Conservation (phyloP, 1,139 yeast species). For the Torulaspora pretoriensis region DNA sequence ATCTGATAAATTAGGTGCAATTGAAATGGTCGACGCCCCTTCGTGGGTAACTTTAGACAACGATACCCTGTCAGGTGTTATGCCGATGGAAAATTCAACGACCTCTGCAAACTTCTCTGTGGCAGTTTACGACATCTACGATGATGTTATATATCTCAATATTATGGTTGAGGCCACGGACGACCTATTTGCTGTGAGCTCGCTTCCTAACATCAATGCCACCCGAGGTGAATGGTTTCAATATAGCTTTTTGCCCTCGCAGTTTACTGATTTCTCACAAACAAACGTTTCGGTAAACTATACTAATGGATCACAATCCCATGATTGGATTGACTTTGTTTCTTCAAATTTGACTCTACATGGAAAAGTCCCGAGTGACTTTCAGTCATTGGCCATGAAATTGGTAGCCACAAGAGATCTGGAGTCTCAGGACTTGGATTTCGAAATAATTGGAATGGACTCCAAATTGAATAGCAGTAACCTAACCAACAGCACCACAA, state of each 20-base stretch:
- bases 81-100: conserved; percentile 46
- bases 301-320: conserved; percentile 37
- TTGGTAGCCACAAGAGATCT: conserved; percentile 49
- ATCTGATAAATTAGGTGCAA: conserved; percentile 50
- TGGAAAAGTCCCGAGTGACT: conserved; percentile 63
- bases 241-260: conserved; percentile 49
- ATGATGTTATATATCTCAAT: conserved; percentile 59
- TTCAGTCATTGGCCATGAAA: conserved; percentile 47
- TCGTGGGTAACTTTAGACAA: conserved; percentile 53
- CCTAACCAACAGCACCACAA: conserved; percentile 26
- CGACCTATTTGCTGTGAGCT: conserved; percentile 48
- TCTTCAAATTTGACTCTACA: conserved; percentile 57
- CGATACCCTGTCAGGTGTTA: conserved; percentile 51
- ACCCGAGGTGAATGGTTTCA: conserved; percentile 57
- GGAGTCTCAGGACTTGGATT: conserved; percentile 44
- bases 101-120: conserved; percentile 47
- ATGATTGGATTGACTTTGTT: conserved; percentile 63
- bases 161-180: conserved; percentile 43
- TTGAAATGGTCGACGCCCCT: conserved; percentile 50
- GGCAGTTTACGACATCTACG: conserved; percentile 56
- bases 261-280: conserved; percentile 50
- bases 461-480: conserved; percentile 25
- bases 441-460: conserved; percentile 56
- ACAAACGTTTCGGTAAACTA: conserved; percentile 49
- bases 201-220: conserved; percentile 59